Evolutionary conservation across 129 eudicot genomes (phyloP).

Genomic region (Gnaphalium uliginosum): DNA sequence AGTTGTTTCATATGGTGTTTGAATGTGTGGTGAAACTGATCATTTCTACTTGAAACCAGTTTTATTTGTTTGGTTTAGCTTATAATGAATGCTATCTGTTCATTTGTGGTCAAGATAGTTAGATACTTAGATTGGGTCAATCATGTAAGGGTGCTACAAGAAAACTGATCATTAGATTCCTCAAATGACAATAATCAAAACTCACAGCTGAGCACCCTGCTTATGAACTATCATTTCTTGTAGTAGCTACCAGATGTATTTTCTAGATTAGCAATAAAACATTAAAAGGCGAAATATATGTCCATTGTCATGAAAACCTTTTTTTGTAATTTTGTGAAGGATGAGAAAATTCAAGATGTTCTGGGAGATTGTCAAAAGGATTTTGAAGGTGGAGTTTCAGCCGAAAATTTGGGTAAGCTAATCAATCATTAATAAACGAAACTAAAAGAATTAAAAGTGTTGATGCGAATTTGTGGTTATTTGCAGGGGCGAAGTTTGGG

Average conservation of each 20-base stretch:
- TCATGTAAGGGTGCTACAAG: slow-evolving; percentile 6
- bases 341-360: slow-evolving; percentile 78
- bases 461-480: slow-evolving; percentile 33
- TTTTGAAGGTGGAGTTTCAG: slow-evolving; percentile 88
- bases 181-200: slow-evolving; percentile 8
- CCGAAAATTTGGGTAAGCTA: slow-evolving; percentile 88
- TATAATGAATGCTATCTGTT: background rate
- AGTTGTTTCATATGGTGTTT: background rate
- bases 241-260: background rate
- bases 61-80: background rate
- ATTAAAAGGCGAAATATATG: background rate
- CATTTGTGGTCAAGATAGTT: background rate
- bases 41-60: background rate
- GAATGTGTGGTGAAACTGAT: background rate
- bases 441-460: slow-evolving; percentile 11
- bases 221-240: background rate
- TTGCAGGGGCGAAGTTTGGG: slow-evolving; percentile 86
- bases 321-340: slow-evolving; percentile 53
- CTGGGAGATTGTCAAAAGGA: slow-evolving; percentile 92
- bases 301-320: background rate
- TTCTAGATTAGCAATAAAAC: background rate
- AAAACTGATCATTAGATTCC: background rate
- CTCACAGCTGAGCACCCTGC: background rate
- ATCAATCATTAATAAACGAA: slow-evolving; percentile 9
- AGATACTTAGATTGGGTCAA: background rate